Conservation (phyloP, 1,284 basidiomycete genomes). For the Pseudozyma sp. region DNA sequence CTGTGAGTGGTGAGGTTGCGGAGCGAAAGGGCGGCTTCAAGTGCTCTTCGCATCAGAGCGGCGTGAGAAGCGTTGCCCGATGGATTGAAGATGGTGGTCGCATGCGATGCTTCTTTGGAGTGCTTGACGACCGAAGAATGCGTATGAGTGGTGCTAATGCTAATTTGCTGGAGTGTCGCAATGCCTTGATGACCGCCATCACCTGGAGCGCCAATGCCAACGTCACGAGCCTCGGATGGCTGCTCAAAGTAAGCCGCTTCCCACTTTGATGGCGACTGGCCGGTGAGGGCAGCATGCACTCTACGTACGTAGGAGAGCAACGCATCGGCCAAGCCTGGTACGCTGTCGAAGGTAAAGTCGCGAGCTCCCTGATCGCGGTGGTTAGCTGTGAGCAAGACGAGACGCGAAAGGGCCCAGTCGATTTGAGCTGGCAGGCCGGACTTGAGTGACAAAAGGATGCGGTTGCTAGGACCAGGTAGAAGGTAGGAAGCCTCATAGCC, state of each 20-base stretch:
- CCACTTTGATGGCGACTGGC: conserved; percentile 47
- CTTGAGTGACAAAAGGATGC: conserved; percentile 60
- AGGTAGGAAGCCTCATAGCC: conserved; percentile 52
- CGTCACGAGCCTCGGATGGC: conserved; percentile 34
- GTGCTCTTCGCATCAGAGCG: conserved; percentile 54
- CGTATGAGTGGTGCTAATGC: neutral
- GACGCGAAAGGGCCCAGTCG: conserved; percentile 63
- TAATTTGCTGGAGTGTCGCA: conserved; percentile 5
- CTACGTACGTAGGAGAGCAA: conserved; percentile 54
- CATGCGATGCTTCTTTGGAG: neutral
- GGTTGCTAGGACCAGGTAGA: conserved; percentile 58
- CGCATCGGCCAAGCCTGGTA: conserved; percentile 58
- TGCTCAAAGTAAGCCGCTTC: conserved; percentile 53
- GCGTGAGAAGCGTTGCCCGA: conserved; percentile 37
- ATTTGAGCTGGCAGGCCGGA: conserved; percentile 65
- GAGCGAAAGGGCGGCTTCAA: conserved; percentile 56
- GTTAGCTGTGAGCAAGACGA: conserved; percentile 42
- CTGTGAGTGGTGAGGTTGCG: conserved; percentile 50
- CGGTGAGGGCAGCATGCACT: conserved; percentile 51
- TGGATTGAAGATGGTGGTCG: conserved; percentile 15
- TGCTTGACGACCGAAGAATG: conserved; percentile 2
- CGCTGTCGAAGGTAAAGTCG: conserved; percentile 46
- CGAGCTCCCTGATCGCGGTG: conserved; percentile 32
- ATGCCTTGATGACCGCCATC: conserved; percentile 42
- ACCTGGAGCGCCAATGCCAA: conserved; percentile 54